Conservation (phyloP, 2,329 filamentous ascomycete species). For the Corinectria fuckeliana region DNA sequence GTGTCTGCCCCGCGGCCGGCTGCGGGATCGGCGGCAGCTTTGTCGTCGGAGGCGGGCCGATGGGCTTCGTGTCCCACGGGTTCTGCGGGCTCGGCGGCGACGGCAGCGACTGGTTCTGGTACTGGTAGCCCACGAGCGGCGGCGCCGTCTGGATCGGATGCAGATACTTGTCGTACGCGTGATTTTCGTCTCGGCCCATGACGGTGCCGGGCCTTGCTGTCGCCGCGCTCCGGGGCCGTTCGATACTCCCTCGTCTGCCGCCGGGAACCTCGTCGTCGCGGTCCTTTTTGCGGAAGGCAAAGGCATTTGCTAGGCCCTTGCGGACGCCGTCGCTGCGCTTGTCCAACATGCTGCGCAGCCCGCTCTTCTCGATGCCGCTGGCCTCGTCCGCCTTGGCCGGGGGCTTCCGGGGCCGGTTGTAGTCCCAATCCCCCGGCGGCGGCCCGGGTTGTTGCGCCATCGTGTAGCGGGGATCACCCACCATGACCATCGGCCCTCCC, state of each 20-base stretch:
- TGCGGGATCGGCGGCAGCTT: slow-evolving; percentile 53
- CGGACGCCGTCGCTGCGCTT: slow-evolving; percentile 63
- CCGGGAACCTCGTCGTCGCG: slow-evolving; percentile 42
- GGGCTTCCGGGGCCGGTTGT: slow-evolving; percentile 51
- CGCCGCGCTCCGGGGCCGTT: slow-evolving; percentile 30
- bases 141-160: slow-evolving; percentile 19
- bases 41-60: slow-evolving; percentile 49
- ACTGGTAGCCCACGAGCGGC: slow-evolving; percentile 19
- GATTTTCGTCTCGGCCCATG: slow-evolving; percentile 16
- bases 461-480: slow-evolving; percentile 30
- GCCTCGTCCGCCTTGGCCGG: slow-evolving; percentile 57
- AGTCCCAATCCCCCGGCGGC: slow-evolving; percentile 49
- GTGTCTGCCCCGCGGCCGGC: slow-evolving; percentile 20
- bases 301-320: slow-evolving; percentile 60
- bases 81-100: slow-evolving; percentile 30
- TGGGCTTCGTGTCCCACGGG: slow-evolving; percentile 26
- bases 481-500: slow-evolving; percentile 23
- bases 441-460: slow-evolving; percentile 35
- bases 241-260: slow-evolving; percentile 21
- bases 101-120: slow-evolving; percentile 25
- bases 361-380: slow-evolving; percentile 62
- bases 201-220: slow-evolving; percentile 27
- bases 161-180: slow-evolving; percentile 18
- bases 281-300: slow-evolving; percentile 57
- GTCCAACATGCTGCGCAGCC: slow-evolving; percentile 58